A percentile compares a stretch with the other conserved stretches of the same genome.
Conservation (phyloP, 208 protist genomes). For the Crithidia fasciculata region DNA sequence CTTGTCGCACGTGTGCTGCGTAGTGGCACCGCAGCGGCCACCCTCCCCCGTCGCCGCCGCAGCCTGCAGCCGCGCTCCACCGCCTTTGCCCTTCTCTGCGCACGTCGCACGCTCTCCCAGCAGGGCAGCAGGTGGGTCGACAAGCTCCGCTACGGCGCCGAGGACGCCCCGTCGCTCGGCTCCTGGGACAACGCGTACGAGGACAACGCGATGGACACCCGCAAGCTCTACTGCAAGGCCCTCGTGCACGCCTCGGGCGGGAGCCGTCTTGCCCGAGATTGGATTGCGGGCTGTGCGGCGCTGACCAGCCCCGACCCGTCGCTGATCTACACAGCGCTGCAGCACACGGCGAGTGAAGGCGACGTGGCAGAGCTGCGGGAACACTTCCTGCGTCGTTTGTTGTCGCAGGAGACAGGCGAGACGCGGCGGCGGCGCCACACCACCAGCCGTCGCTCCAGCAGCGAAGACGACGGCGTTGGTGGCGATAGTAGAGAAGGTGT, state of each 20-base stretch:
- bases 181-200: conserved; percentile 36
- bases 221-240: conserved; percentile 84
- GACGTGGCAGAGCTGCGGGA: conserved; percentile 62
- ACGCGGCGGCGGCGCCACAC: not conserved
- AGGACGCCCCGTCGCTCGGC: conserved; percentile 56
- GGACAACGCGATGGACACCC: conserved; percentile 45
- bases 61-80: conserved; percentile 5
- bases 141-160: conserved; percentile 58
- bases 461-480: not conserved
- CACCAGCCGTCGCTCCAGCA: not conserved
- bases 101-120: conserved; percentile 30
- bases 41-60: conserved; percentile 1
- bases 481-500: not conserved
- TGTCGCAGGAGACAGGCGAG: conserved; percentile 6
- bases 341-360: conserved; percentile 56
- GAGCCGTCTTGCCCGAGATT: conserved; percentile 71
- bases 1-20: not conserved
- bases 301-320: conserved; percentile 46
- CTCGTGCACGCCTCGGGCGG: conserved; percentile 74
- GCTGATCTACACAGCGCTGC: conserved; percentile 71
- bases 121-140: conserved; percentile 51
- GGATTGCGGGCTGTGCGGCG: conserved; percentile 74
- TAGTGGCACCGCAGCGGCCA: not conserved
- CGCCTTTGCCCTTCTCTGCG: not conserved
- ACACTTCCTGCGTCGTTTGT: conserved; percentile 45